Evolutionary conservation across 352 stramenopile genomes (phyloP), one percentile per base, ranked within the genome.

Genomic region (Pythium utonaiense): DNA sequence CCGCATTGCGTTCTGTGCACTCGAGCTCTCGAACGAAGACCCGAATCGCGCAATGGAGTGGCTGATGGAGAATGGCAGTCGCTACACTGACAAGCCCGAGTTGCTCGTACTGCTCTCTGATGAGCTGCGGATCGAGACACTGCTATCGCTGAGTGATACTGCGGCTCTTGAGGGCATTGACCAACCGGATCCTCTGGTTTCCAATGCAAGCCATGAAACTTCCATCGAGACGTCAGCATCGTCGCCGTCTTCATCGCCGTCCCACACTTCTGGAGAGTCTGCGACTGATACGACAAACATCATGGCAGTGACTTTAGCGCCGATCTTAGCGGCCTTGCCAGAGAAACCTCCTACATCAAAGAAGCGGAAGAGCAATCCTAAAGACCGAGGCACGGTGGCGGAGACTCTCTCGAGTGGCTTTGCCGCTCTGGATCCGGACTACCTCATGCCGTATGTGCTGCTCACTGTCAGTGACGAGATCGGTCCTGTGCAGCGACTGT

Each of bases 21-120:
- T 96, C 2, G 86, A 96, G 52, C 70, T 96, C 7, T 86, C 69
- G 19, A 90, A 86, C 48, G 76, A 61, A n/a, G 84, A 96, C 57
- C 81, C 84, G 3, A 93, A 96, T 48, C 80, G 82, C 27, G 80
- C 86, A 1, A 91, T 94, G 82, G 86, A 94, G 67, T 96, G 86
- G 86, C 61, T 96, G 9, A 92, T 96, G 74, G 86, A 96, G 54
- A 77, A 93, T 25, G 86, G 86, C 13, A 67, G 42, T 7, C 77
- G 71, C 8, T 94, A 90, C 51, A 50, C 72, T 0, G 73, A 90
- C 16, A 82, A 77, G 44, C 56, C 66, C 22, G 77, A 87, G n/a
- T 72, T 57, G 2, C 25, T 92, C 17, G 34, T 71, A 10, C 28
- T 88, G 12, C 51, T 92, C 19, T 65, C 51, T 0, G 83, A 92